Evolutionary conservation across 176 grass and related monocot genomes (phyloP), one percentile per base, ranked within the genome.

Genomic region (Aegilops sharonensis): DNA sequence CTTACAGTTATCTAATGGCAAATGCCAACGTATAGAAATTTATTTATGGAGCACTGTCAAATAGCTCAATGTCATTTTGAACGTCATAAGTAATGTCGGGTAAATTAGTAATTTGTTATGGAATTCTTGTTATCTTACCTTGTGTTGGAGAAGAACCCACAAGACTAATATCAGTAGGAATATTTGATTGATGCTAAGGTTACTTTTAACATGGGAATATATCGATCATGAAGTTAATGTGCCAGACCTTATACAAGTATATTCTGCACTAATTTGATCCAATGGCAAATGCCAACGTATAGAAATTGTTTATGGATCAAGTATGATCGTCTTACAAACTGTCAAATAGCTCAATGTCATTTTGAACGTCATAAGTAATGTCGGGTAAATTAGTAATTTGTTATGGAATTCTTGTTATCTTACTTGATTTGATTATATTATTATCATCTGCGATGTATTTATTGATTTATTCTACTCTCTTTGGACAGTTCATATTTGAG

Each of bases 401-500:
- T 57, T 32, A 20, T 67, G 20, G 78, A 42, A 40, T 86, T 60
- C 11, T 77, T 39, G 36, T 42, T 42, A 42, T 76, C 35, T 89
- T 83, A 43, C 13, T 66, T 75, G 10, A 72, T 62, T 67, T 81
- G 24, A 14, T 34, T 81, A 23, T 25, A 68, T 42, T 57, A 32
- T 83, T 25, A 68, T 31, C 42, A 59, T 88, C 24, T 83, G 20
- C 5, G 18, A 36, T 54, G 12, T 68, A 27, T 71, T 81, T 52
- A 87, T 75, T 31, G 47, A 21, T 59, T 59, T 21, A 59, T 57
- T 57, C 24, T 24, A 54, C 62, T 85, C 11, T 84, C 23, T 77
- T 69, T 81, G 57, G 68, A 50, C 85, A 95, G 95, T 89, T 94
- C 73, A 95, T 98, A 84, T 98, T 89, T 85, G 93, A 98, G 34